Evolutionary conservation across 768 basidiomycete genomes (phyloP).

Genomic region (Psilocybe subaeruginosa): DNA sequence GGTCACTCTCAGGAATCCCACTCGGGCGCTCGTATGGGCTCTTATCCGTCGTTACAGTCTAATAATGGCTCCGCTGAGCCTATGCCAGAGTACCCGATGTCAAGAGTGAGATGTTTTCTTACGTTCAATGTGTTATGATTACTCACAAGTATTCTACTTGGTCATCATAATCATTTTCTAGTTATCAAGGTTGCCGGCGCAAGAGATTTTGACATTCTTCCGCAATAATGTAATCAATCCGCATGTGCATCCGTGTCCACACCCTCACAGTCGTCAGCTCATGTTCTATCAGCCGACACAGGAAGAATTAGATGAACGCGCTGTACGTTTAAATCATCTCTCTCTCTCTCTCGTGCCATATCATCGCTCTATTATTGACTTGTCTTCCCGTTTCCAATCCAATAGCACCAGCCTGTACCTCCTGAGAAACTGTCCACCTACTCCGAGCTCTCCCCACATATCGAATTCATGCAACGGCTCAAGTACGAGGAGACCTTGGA

Average conservation of each 20-base stretch:
- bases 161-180: too few relatives aligned
- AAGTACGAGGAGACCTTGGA: constrained; percentile 10
- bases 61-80: not conserved
- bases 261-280: not conserved
- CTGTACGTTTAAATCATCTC: not conserved
- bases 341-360: not conserved
- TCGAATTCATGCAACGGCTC: constrained; percentile 22
- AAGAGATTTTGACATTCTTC: too few relatives aligned
- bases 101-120: too few relatives aligned
- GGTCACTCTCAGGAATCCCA: not conserved
- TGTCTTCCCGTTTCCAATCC: not conserved
- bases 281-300: not conserved
- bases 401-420: constrained; percentile 24
- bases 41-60: not conserved
- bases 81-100: too few relatives aligned
- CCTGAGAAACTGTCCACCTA: constrained; percentile 26
- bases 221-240: not conserved
- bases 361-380: not conserved
- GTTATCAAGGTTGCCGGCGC: too few relatives aligned
- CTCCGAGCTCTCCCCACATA: constrained; percentile 27
- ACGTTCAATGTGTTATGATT: too few relatives aligned
- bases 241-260: not conserved
- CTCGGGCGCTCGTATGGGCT: not conserved
- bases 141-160: too few relatives aligned
- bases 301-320: not conserved